Evolutionary conservation across 192 early-diverging fungal species (phyloP).

Genomic region (Lobosporangium transversale): DNA sequence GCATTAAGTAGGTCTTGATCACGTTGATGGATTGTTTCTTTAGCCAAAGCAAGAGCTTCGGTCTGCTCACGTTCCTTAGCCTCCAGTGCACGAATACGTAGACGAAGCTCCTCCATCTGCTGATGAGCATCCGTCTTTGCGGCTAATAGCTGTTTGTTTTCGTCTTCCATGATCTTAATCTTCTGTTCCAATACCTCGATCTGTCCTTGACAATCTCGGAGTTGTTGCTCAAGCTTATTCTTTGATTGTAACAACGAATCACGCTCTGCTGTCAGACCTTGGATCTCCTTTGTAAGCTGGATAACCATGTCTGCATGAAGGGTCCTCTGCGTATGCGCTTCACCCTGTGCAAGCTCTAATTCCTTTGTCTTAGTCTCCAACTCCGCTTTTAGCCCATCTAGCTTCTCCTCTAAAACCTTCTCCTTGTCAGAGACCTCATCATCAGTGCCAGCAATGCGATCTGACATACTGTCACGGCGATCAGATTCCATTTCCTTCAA

Average conservation of each 20-base stretch:
- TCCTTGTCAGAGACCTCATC: background rate
- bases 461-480: background rate
- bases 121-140: conserved; percentile 29
- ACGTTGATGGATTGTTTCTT: conserved; percentile 34
- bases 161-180: conserved; percentile 17
- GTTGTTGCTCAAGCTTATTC: conserved; percentile 11
- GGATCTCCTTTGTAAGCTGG: conserved; percentile 13
- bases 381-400: conserved; percentile 9
- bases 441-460: background rate
- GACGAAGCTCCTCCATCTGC: conserved; percentile 12
- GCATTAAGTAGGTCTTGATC: conserved; percentile 27
- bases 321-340: conserved; percentile 15
- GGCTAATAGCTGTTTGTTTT: conserved; percentile 5
- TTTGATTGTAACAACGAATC: conserved; percentile 16
- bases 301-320: conserved; percentile 15
- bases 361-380: conserved; percentile 21
- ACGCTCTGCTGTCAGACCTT: conserved; percentile 17
- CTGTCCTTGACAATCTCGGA: background rate
- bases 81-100: background rate
- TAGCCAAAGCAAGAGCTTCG: conserved; percentile 28
- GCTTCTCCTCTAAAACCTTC: background rate
- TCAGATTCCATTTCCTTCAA: conserved; percentile 5
- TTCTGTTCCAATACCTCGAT: background rate
- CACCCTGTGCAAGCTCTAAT: conserved; percentile 16
- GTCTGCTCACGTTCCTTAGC: conserved; percentile 17